Evolutionary conservation across 2,329 filamentous ascomycete genomes (phyloP), one percentile per base, ranked within the genome.

Genomic region (Gremmenia infestans): DNA sequence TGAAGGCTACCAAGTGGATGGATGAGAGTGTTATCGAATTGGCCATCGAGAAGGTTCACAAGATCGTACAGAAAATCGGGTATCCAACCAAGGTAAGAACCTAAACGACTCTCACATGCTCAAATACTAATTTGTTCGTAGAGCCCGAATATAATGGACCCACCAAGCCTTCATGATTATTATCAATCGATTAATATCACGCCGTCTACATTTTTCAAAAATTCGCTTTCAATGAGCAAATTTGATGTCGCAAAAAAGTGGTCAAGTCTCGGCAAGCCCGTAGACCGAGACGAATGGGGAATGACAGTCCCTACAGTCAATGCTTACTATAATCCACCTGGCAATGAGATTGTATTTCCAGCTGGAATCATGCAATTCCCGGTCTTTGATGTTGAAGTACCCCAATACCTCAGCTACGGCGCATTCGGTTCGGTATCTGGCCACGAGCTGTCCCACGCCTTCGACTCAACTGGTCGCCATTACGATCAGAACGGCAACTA

Each of bases 281-380:
- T 81, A 3, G 77, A 86, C 68, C 79, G 79, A 23, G 75, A 81
- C 19, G 72, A 80, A 63, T 88, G 84, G 81, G 77, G 68, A 11
- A 83, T 85, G 78, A 80, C 76, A 8, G 79, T 81, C 0, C 75
- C 81, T 1, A 83, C 79, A 1, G 78, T 82, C n/a, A 87, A 88
- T 62, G 85, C 85, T 1, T 86, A 85, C 63, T 86, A 88, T n/a
- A 87, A 88, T 63, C 55, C 60, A 25, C 58, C 56, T 22, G 55
- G 55, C 7, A 88, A 89, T 63, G 81, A 85, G 64, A 88, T 89
- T 47, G 81, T 84, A 3, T 86, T 89, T 67, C 83, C 83, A 0
- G 84, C 85, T 0, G 86, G 83, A 0, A 86, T 88, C 55, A 83
- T 87, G 79, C 86, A 89, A 67, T 80, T 81, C 3, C 85, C 86